Percentiles rank a stretch among this genome's conserved stretches.
Conservation (phyloP, 306 rosid genomes). For the Hippophae tibetana region DNA sequence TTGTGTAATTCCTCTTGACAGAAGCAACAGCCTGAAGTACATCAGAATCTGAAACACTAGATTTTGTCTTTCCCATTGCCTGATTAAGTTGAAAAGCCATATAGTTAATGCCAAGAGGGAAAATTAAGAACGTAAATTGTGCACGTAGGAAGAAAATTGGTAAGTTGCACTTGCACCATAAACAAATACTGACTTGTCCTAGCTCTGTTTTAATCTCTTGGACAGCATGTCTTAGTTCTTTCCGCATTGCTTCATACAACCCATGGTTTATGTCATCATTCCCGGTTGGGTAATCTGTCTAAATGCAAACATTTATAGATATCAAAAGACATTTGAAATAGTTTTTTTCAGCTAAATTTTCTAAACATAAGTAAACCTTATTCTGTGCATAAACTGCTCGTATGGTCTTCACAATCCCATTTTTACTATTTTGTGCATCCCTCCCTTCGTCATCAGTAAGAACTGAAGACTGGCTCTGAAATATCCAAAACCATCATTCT, state of each 20-base stretch:
- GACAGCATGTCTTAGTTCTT: constrained; percentile 47
- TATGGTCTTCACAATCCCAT: constrained; percentile 42
- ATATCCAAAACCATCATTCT: constrained; percentile 18
- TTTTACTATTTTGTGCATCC: constrained; percentile 36
- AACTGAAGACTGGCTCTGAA: constrained; percentile 87
- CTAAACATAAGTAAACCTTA: constrained; percentile 35
- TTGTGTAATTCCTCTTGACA: constrained; percentile 50
- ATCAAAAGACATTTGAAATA: constrained; percentile 6
- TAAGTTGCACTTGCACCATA: constrained; percentile 6
- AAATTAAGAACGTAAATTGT: constrained; percentile 11
- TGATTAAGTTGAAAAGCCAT: constrained; percentile 23
- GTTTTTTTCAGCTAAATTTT: constrained; percentile 11
- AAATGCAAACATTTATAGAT: too few relatives aligned
- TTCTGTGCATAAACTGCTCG: constrained; percentile 45
- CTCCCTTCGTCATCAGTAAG: constrained; percentile 79
- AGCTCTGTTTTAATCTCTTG: constrained; percentile 51
- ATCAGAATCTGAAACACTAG: constrained; percentile 39
- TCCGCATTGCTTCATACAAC: too few relatives aligned
- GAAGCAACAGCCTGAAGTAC: constrained; percentile 46
- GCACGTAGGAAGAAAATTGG: constrained; percentile 1
- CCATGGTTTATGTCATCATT: too few relatives aligned
- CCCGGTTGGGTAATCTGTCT: too few relatives aligned
- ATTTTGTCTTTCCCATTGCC: constrained; percentile 49
- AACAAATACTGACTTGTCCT: constrained; percentile 45
- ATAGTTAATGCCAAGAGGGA: constrained; percentile 1